A percentile compares a stretch with the other conserved stretches of the same genome.
phyloP scores from a whole-genome alignment of 139 green algal genomes.

The Chloropicon primus region DNA sequence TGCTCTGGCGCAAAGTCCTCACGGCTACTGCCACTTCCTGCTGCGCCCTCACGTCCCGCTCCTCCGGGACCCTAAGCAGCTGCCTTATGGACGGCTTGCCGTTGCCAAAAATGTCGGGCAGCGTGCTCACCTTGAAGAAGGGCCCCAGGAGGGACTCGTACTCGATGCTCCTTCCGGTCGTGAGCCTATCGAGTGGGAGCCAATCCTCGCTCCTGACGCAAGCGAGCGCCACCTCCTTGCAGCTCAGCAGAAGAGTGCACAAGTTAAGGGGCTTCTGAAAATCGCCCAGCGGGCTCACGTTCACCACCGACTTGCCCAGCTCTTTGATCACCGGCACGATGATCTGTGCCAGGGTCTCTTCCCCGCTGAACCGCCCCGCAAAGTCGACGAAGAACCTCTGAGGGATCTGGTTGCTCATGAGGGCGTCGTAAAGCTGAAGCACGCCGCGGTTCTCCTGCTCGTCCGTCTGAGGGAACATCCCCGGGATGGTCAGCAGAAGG shows the following conservation, averaged over 20 bases:
- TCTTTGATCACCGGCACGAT: neutral
- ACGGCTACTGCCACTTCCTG: neutral
- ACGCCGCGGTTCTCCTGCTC: neutral
- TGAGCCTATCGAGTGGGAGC: neutral
- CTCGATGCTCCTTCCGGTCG: slow-evolving; percentile 12
- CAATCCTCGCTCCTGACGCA: neutral
- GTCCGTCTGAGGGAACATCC: neutral
- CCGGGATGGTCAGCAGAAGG: neutral
- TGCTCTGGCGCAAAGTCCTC: neutral
- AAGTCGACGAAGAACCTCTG: neutral
- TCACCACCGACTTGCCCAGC: neutral
- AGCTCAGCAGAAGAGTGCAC: neutral
- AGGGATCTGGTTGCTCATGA: neutral
- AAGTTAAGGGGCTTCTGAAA: neutral
- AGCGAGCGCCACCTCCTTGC: neutral
- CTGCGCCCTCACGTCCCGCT: neutral
- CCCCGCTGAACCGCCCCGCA: neutral
- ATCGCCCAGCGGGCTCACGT: neutral
- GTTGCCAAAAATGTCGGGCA: slow-evolving; percentile 34
- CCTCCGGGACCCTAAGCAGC: neutral
- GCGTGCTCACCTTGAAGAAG: slow-evolving; percentile 43
- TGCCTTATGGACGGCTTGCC: neutral
- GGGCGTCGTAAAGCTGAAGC: neutral
- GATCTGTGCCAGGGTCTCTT: neutral
- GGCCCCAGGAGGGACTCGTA: slow-evolving; percentile 14